A percentile compares a stretch with the other conserved stretches of the same genome.
Conservation (phyloP, 139 green algal species). For the Chlorella sp. region DNA sequence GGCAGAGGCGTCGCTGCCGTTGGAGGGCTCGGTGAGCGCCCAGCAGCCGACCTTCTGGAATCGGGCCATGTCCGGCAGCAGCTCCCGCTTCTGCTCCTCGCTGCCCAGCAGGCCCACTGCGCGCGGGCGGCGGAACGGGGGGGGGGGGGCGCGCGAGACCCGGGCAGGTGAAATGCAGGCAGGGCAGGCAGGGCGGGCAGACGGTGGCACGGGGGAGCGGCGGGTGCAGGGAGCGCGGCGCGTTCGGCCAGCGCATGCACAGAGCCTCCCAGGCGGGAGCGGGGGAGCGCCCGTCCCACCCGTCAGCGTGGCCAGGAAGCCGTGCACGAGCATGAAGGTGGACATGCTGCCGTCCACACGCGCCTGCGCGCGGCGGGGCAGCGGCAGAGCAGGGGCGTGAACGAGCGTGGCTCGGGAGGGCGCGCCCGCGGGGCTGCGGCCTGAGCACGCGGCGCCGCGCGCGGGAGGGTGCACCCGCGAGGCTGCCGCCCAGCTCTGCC, state of each 20-base stretch:
- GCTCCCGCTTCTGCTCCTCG: constrained; percentile 85
- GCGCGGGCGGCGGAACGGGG: not conserved
- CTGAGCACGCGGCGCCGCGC: too few species aligned
- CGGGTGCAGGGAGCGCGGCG: too few species aligned
- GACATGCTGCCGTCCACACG: constrained; percentile 85
- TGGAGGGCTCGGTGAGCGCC: constrained; percentile 90
- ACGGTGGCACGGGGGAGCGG: too few species aligned
- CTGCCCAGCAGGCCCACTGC: constrained; percentile 65
- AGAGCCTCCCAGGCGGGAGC: too few species aligned
- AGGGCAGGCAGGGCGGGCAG: too few species aligned
- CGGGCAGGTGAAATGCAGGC: too few species aligned
- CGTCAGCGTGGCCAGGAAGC: constrained; percentile 86
- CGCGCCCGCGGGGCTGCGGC: too few species aligned
- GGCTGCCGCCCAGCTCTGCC: not conserved
- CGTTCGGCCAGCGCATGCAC: too few species aligned
- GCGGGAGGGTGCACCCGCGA: not conserved
- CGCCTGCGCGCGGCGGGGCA: constrained; percentile 31
- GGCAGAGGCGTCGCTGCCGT: constrained; percentile 84
- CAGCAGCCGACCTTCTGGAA: constrained; percentile 76
- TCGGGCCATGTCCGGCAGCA: constrained; percentile 78
- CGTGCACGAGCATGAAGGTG: constrained; percentile 95
- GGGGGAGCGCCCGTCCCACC: constrained; percentile 38
- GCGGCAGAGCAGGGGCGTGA: not conserved
- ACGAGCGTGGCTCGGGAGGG: too few species aligned
- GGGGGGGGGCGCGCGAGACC: not conserved